Base-by-base conservation (phyloP, 1,139 yeast species). In the Geotrichum europaeum region DNA sequence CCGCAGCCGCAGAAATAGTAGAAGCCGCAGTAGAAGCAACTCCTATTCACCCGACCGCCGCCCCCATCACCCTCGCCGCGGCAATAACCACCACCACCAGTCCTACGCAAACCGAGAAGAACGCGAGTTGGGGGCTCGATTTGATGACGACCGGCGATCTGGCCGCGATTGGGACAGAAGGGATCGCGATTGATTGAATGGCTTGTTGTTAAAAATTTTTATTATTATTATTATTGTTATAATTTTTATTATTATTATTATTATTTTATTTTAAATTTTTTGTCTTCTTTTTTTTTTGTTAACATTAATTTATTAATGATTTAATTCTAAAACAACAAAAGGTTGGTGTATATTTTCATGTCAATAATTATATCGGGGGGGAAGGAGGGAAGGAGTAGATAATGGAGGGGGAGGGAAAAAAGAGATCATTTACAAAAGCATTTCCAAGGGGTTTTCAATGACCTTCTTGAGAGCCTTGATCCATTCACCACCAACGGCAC, bases 401-500 rank as follows among this genome's bases (percentile, higher is more conserved):
- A n/a, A 40, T 40, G 18, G n/a, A n/a, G 18, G 47, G 18, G 47
- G 6, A n/a, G 18, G 13, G 18, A 30, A 50, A 6, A 25, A 28
- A 30, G 36, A 28, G 53, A 12, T n/a, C 40, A 49, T 47, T 47
- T 84, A 94, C 76, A 95, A 81, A 78, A 95, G 79, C 78, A 94
- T 79, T 79, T 92, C 97, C 76, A 94, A 83, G 72, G 99, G 99
- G 81, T 94, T 92, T 81, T 94, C 99, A 68, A 94, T 77, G 69
- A 90, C 86, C 72, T 83, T 83, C 85, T 94, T 94, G 78, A 94
- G 83, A 69, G 91, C 96, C 78, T 84, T 89, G 81, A 94, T 89
- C 84, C 84, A 95, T 72, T 94, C 98, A 75, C 96, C 99, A 71
- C 97, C 99, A 70, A 88, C 86, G 62, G 98, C 98, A 72, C 99